phyloP scores from a whole-genome alignment of 1,139 yeast genomes.

The Candida tetrigidarum region DNA sequence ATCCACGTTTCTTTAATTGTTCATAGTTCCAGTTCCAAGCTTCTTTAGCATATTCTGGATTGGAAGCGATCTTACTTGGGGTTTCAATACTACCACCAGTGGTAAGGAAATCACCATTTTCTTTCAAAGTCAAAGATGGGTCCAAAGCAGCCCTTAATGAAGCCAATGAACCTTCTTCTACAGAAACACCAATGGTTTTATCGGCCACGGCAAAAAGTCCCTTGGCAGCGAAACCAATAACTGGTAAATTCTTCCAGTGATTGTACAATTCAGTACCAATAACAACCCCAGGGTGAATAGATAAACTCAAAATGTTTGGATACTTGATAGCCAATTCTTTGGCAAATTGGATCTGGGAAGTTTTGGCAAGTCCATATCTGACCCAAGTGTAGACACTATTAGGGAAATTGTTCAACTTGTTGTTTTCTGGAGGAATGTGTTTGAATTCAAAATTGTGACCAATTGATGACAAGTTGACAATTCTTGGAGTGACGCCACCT shows the following conservation, averaged over 20 bases:
- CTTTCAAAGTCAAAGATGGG: slow-evolving; percentile 25
- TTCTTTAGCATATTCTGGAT: slow-evolving; percentile 24
- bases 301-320: slow-evolving; percentile 36
- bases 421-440: slow-evolving; percentile 28
- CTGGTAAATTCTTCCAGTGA: slow-evolving; percentile 32
- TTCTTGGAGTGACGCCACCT: slow-evolving; percentile 30
- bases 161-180: slow-evolving; percentile 42
- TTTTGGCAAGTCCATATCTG: slow-evolving; percentile 42
- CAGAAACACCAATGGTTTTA: slow-evolving; percentile 28
- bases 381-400: slow-evolving; percentile 30
- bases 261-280: slow-evolving; percentile 39
- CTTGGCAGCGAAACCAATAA: slow-evolving; percentile 23
- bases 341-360: slow-evolving; percentile 36
- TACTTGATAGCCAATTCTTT: slow-evolving; percentile 29
- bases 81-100: slow-evolving; percentile 37
- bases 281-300: slow-evolving; percentile 48
- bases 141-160: slow-evolving; percentile 42
- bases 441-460: slow-evolving; percentile 34
- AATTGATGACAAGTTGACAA: slow-evolving; percentile 37
- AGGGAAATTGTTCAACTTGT: slow-evolving; percentile 30
- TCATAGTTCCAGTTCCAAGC: slow-evolving; percentile 38
- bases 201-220: slow-evolving; percentile 19
- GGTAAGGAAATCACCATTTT: slow-evolving; percentile 37
- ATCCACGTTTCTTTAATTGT: slow-evolving; percentile 28
- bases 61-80: slow-evolving; percentile 30